Percentiles rank a stretch among this genome's conserved stretches.
Conservation (phyloP, 2,329 filamentous ascomycete species). For the Fusarium sp. region DNA sequence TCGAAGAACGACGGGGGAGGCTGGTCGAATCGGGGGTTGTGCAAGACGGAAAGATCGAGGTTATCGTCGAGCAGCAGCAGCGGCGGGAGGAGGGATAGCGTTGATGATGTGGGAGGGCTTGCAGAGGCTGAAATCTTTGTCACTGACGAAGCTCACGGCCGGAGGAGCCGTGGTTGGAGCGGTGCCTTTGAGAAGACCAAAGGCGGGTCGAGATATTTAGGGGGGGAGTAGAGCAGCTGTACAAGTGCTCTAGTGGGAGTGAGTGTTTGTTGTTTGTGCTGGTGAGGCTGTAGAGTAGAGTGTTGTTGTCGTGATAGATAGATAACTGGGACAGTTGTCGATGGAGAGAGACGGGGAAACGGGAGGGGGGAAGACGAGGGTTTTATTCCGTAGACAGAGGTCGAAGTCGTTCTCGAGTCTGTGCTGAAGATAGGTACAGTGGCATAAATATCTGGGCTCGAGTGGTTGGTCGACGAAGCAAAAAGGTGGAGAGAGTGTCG, state of each 20-base stretch:
- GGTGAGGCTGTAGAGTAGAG: background rate
- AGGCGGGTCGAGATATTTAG: constrained; percentile 57
- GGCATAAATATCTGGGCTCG: background rate
- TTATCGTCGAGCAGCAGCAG: constrained; percentile 62
- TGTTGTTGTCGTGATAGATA: background rate
- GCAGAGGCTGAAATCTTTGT: constrained; percentile 76
- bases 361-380: constrained; percentile 11
- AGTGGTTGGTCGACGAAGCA: constrained; percentile 24
- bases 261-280: background rate
- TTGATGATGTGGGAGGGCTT: constrained; percentile 75
- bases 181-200: constrained; percentile 76
- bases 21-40: constrained; percentile 59
- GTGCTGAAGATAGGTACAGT: constrained; percentile 8
- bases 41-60: constrained; percentile 62
- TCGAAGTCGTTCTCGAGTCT: constrained; percentile 19
- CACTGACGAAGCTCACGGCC: constrained; percentile 71
- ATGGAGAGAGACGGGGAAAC: background rate
- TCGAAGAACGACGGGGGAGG: constrained; percentile 67
- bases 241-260: constrained; percentile 12
- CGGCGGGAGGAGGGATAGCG: constrained; percentile 68
- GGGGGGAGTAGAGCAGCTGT: constrained; percentile 13
- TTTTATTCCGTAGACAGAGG: constrained; percentile 32
- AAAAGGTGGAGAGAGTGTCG: constrained; percentile 23
- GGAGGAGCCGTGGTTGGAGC: constrained; percentile 68
- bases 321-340: constrained; percentile 4